These are phyloP conservation scores for Cladophialophora chaetospira DNA, from an alignment of 2,329 filamentous ascomycete genomes.

Conservation along the genomic window DNA sequence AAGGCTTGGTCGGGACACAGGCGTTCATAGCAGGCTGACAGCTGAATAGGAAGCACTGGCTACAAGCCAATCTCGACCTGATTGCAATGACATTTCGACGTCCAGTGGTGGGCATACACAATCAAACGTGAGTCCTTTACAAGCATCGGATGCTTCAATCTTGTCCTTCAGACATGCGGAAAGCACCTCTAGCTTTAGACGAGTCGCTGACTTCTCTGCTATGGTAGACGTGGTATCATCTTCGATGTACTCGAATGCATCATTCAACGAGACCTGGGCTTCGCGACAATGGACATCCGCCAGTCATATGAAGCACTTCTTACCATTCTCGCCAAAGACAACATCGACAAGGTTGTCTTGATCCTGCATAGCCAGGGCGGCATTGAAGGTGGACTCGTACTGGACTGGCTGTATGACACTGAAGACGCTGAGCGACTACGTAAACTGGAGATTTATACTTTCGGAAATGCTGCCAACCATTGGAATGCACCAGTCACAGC, in stretches of 20 bases:
- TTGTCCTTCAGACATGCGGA: neutral
- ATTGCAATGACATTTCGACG: slow-evolving; percentile 72
- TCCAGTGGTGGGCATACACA: slow-evolving; percentile 72
- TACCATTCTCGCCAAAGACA: slow-evolving; percentile 61
- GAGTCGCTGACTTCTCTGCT: neutral
- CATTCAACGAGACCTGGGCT: slow-evolving; percentile 72
- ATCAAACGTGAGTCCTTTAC: slow-evolving; percentile 61
- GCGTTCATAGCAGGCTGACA: too few species aligned
- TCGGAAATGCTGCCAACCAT: slow-evolving; percentile 76
- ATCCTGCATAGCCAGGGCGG: slow-evolving; percentile 77
- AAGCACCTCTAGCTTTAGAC: neutral
- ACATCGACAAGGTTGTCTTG: slow-evolving; percentile 69
- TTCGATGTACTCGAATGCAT: slow-evolving; percentile 79
- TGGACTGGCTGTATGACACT: slow-evolving; percentile 77
- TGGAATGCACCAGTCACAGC: slow-evolving; percentile 69
- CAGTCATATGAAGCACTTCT: slow-evolving; percentile 64
- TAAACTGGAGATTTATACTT: slow-evolving; percentile 74
- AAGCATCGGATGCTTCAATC: neutral
- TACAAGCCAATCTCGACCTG: slow-evolving; percentile 70
- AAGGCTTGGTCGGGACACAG: too few species aligned
- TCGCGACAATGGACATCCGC: slow-evolving; percentile 68
- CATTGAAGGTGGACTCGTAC: slow-evolving; percentile 70
- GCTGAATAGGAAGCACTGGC: slow-evolving; percentile 56
- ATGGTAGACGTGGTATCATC: slow-evolving; percentile 58
- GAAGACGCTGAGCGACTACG: slow-evolving; percentile 64